Conservation (phyloP, 2,329 filamentous ascomycete species). For the Clonostachys chloroleuca region DNA sequence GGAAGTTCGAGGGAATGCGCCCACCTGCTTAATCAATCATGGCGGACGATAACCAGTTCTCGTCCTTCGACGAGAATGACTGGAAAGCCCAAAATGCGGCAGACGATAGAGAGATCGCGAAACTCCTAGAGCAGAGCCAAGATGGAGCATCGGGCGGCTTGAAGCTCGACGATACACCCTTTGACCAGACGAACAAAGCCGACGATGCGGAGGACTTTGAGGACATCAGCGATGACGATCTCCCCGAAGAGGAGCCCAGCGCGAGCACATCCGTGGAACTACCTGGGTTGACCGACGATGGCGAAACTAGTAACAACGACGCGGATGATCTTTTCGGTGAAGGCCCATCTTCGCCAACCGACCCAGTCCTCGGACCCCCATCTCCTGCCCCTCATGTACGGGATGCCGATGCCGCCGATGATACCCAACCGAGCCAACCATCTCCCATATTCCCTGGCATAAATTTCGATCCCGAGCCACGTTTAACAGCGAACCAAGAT, state of each 20-base stretch:
- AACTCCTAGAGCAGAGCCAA: slow-evolving; percentile 35
- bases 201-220: slow-evolving; percentile 89
- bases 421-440: slow-evolving; percentile 20
- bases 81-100: slow-evolving; percentile 39
- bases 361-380: slow-evolving; percentile 31
- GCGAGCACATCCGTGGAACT: slow-evolving; percentile 37
- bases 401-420: slow-evolving; percentile 28
- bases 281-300: slow-evolving; percentile 55
- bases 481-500: slow-evolving; percentile 48
- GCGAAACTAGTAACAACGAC: slow-evolving; percentile 54
- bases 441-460: slow-evolving; percentile 31
- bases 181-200: slow-evolving; percentile 73
- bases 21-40: slow-evolving; percentile 13
- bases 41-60: slow-evolving; percentile 23
- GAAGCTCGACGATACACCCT: slow-evolving; percentile 37
- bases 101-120: slow-evolving; percentile 43
- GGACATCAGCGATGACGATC: slow-evolving; percentile 87
- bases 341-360: slow-evolving; percentile 43
- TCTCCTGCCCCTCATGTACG: slow-evolving; percentile 39
- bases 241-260: slow-evolving; percentile 67
- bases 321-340: slow-evolving; percentile 69
- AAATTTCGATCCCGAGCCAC: slow-evolving; percentile 43
- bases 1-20: neutral
- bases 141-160: slow-evolving; percentile 29
- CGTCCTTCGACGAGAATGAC: slow-evolving; percentile 24